A percentile compares a stretch with the other conserved stretches of the same genome.
phyloP scores from a whole-genome alignment of 371 early-diverging fungal genomes.

The Rhizopus stolonifer region DNA sequence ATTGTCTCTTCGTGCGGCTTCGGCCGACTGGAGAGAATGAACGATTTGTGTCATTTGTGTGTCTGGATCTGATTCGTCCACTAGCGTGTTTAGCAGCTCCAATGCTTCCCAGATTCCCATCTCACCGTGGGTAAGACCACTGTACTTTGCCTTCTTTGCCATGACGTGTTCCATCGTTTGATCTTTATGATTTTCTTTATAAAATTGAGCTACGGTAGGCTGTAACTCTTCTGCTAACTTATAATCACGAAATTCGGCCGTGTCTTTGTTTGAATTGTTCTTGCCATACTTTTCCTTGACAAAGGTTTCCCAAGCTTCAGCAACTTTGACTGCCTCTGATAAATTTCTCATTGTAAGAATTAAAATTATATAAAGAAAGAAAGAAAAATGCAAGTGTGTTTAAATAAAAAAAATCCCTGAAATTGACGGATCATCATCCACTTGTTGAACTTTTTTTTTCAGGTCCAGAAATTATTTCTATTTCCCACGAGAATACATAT shows the following conservation, averaged over 20 bases:
- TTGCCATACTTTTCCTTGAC: constrained; percentile 33
- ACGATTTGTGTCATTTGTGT: constrained; percentile 48
- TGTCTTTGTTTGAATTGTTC: constrained; percentile 18
- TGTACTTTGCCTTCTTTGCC: constrained; percentile 31
- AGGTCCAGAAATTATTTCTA: not conserved
- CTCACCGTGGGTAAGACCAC: constrained; percentile 24
- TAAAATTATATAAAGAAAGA: not conserved
- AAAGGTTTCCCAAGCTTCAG: constrained; percentile 36
- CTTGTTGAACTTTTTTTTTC: not conserved
- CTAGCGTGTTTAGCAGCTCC: constrained; percentile 47
- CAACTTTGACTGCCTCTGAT: constrained; percentile 29
- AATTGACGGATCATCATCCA: too few relatives aligned
- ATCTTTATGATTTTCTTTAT: constrained; percentile 42
- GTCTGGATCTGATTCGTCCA: constrained; percentile 56
- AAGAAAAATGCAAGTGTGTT: constrained; percentile 2
- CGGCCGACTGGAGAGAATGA: constrained; percentile 61
- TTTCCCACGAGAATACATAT: not conserved
- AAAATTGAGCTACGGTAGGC: constrained; percentile 31
- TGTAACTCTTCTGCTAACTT: constrained; percentile 22
- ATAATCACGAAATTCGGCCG: constrained; percentile 30
- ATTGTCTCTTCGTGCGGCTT: constrained; percentile 50
- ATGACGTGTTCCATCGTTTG: constrained; percentile 44
- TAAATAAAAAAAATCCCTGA: not conserved
- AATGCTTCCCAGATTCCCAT: constrained; percentile 59
- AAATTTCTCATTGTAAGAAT: constrained; percentile 8